These are phyloP conservation scores for Diversispora epigaea DNA, from an alignment of 192 early-diverging fungal genomes.

Conservation along the genomic window DNA sequence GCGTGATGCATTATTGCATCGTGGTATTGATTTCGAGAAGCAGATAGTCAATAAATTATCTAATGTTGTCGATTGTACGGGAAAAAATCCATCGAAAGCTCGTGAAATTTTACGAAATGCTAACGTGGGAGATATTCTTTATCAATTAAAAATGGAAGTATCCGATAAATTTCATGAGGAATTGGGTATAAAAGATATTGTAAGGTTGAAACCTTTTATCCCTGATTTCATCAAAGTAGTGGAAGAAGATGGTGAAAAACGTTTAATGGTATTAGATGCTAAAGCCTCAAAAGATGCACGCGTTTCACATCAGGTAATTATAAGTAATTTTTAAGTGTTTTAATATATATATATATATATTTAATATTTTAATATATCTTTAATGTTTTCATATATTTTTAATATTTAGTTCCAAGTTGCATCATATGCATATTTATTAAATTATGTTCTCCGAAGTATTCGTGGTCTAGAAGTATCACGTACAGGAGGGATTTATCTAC, in stretches of 20 bases:
- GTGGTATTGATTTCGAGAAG: conserved; percentile 31
- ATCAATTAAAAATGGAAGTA: conserved; percentile 32
- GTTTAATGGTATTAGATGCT: conserved; percentile 32
- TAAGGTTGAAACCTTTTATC: conserved; percentile 28
- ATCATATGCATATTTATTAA: conserved; percentile 31
- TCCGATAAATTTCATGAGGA: conserved; percentile 29
- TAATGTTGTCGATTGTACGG: conserved; percentile 26
- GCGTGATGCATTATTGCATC: conserved; percentile 19
- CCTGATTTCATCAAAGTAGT: conserved; percentile 36
- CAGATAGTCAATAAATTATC: conserved; percentile 11
- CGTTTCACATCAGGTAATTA: conserved; percentile 35
- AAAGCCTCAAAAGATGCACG: conserved; percentile 34
- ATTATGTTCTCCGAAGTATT: conserved; percentile 21
- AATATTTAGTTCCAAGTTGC: conserved; percentile 36
- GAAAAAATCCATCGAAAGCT: background rate
- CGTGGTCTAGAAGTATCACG: conserved; percentile 22
- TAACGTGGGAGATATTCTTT: conserved; percentile 30
- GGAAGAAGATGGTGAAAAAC: conserved; percentile 1
- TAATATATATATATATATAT: background rate
- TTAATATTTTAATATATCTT: background rate
- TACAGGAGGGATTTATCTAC: conserved; percentile 33
- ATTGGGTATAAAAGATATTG: conserved; percentile 10
- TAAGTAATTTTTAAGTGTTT: background rate
- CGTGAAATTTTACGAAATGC: conserved; percentile 10
- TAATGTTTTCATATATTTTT: no score